A percentile compares a stretch with the other conserved stretches of the same genome.
Conservation (phyloP, 345 rosid species). For the Viola odorata region DNA sequence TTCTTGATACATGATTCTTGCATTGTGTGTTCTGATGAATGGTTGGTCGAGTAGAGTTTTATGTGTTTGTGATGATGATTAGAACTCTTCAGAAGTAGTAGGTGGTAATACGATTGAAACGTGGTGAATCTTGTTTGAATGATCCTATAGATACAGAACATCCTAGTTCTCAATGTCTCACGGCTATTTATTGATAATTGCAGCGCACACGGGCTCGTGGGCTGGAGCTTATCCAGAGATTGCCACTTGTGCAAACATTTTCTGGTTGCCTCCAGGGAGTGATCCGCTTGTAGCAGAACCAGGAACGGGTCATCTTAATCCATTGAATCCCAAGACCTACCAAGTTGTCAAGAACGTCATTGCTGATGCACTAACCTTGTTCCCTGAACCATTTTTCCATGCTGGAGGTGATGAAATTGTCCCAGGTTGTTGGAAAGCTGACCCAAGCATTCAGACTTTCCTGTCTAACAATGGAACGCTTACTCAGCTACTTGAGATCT, state of each 20-base stretch:
- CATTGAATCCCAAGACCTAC: constrained; percentile 63
- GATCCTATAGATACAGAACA: no score
- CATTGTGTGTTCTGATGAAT: no score
- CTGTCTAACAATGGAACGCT: constrained; percentile 58
- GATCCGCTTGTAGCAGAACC: constrained; percentile 79
- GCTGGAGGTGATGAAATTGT: constrained; percentile 70
- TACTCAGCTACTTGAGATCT: constrained; percentile 59
- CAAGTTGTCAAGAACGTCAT: constrained; percentile 60
- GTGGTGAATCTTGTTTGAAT: no score
- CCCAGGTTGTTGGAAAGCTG: constrained; percentile 82
- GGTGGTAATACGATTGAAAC: no score
- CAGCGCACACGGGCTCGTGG: constrained; percentile 86
- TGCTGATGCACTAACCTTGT: constrained; percentile 35
- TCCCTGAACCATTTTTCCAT: constrained; percentile 73
- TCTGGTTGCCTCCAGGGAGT: constrained; percentile 65
- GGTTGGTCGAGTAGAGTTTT: no score
- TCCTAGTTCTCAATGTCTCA: not conserved
- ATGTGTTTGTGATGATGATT: no score
- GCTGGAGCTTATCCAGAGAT: constrained; percentile 78
- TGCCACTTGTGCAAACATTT: constrained; percentile 78
- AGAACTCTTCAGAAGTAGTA: no score
- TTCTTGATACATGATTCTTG: no score
- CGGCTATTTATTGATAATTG: not conserved
- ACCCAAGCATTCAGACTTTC: constrained; percentile 50
- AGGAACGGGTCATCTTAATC: constrained; percentile 83